phyloP scores from a whole-genome alignment of 169 alveolate genomes.

The Cryptosporidium xiaoi region DNA sequence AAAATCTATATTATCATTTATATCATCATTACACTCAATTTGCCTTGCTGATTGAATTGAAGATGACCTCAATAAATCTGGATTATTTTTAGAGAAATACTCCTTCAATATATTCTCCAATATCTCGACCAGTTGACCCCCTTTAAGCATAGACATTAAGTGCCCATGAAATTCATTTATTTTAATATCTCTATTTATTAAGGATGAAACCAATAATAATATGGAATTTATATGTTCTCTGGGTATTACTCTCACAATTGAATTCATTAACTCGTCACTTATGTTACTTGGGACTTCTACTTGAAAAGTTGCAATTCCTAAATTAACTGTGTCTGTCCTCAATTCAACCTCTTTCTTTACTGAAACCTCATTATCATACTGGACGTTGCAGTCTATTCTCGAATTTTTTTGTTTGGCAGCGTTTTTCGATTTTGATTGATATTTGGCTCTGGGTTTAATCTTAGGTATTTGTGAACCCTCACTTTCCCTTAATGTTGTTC shows the following conservation, averaged over 20 bases:
- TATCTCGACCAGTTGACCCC: constrained; percentile 60
- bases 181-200: constrained; percentile 18
- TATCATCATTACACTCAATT: neutral
- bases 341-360: neutral
- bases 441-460: too few species aligned
- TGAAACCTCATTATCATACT: too few species aligned
- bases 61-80: neutral
- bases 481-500: neutral
- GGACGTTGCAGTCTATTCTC: too few species aligned
- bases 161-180: constrained; percentile 25
- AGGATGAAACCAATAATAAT: constrained; percentile 42
- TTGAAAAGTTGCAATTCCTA: constrained; percentile 44
- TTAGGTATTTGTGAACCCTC: neutral
- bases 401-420: too few species aligned
- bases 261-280: constrained; percentile 24
- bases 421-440: too few species aligned
- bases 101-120: constrained; percentile 27
- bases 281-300: constrained; percentile 56
- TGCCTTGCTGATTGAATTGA: neutral
- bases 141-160: constrained; percentile 21
- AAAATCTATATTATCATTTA: neutral
- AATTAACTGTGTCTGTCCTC: constrained; percentile 20
- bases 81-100: neutral
- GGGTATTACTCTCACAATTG: constrained; percentile 43
- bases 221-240: constrained; percentile 36